phyloP scores from a whole-genome alignment of 2,329 filamentous ascomycete genomes.

The Colletotrichum caudatum region DNA sequence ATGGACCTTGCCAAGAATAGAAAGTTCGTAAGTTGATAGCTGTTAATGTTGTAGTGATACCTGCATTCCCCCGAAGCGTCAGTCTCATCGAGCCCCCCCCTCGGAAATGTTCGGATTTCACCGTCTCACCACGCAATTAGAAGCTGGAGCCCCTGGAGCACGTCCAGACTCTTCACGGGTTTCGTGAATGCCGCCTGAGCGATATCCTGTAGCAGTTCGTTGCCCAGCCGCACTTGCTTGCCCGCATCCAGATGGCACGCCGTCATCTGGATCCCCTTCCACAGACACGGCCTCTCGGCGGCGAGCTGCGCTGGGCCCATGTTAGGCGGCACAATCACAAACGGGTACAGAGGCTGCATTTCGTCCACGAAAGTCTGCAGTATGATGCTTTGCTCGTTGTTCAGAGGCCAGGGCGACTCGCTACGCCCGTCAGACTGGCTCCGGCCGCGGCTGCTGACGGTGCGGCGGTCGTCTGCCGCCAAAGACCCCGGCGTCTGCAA shows the following conservation, averaged over 20 bases:
- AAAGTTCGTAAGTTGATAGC: constrained; percentile 62
- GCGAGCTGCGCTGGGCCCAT: constrained; percentile 54
- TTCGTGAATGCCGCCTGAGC: constrained; percentile 54
- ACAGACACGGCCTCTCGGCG: constrained; percentile 57
- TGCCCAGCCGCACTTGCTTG: constrained; percentile 58
- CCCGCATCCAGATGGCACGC: constrained; percentile 56
- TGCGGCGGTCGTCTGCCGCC: constrained; percentile 43
- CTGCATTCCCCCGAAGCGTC: constrained; percentile 44
- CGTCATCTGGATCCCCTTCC: constrained; percentile 63
- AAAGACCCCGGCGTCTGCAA: constrained; percentile 43
- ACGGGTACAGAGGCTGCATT: constrained; percentile 57
- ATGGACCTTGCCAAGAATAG: constrained; percentile 62
- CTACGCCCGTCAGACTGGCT: constrained; percentile 31
- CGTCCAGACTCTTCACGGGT: constrained; percentile 58
- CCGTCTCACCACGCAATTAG: constrained; percentile 59
- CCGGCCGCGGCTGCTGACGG: constrained; percentile 21
- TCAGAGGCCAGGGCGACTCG: constrained; percentile 56
- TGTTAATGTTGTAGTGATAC: constrained; percentile 62
- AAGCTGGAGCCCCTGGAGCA: constrained; percentile 61
- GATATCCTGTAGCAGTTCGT: constrained; percentile 59
- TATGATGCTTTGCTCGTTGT: constrained; percentile 55
- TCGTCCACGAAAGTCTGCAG: constrained; percentile 52
- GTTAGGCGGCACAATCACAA: constrained; percentile 56
- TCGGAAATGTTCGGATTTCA: not conserved
- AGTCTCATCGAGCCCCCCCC: not conserved